A percentile compares a stretch with the other conserved stretches of the same genome.
Evolutionary conservation across 108 stramenopile genomes (phyloP).

Genomic region (Cylindrotheca fusiformis): DNA sequence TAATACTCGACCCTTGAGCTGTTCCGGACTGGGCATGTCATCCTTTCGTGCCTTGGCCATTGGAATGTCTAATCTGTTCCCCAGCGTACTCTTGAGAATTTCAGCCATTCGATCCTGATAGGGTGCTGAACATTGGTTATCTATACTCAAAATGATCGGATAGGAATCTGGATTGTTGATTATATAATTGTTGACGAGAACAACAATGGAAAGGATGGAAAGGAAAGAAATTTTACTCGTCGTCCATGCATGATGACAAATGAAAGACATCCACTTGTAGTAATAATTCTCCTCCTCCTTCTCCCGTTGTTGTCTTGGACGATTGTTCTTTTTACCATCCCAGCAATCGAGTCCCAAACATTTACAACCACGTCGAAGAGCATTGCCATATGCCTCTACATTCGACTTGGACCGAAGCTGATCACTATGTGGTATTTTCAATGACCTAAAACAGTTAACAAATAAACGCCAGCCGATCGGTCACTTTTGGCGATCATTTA

Average conservation of each 20-base stretch:
- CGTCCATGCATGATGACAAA: conserved; percentile 86
- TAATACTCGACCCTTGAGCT: conserved; percentile 68
- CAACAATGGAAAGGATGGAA: conserved; percentile 66
- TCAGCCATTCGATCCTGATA: conserved; percentile 84
- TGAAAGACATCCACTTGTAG: conserved; percentile 84
- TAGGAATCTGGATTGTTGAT: conserved; percentile 49
- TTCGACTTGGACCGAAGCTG: conserved; percentile 75
- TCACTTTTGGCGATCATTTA: too few relatives aligned
- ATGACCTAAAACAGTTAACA: too few relatives aligned
- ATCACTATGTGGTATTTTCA: too few relatives aligned
- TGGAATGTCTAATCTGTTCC: conserved; percentile 65
- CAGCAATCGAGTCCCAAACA: conserved; percentile 97
- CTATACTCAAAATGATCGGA: conserved; percentile 93
- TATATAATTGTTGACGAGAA: conserved; percentile 61
- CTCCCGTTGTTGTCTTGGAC: conserved; percentile 6
- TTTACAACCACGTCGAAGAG: conserved; percentile 87
- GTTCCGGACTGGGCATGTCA: conserved; percentile 68
- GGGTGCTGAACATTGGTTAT: conserved; percentile 90
- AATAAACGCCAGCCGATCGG: too few relatives aligned
- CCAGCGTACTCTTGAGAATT: conserved; percentile 56
- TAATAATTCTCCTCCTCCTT: conserved; percentile 1
- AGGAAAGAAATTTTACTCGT: conserved; percentile 73
- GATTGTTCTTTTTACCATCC: conserved; percentile 61
- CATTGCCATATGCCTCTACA: conserved; percentile 71
- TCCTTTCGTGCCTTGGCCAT: conserved; percentile 12